Percentiles rank a stretch among this genome's conserved stretches.
Evolutionary conservation across 2,329 filamentous ascomycete species (phyloP).

Genomic region (Calonectria honghensis): DNA sequence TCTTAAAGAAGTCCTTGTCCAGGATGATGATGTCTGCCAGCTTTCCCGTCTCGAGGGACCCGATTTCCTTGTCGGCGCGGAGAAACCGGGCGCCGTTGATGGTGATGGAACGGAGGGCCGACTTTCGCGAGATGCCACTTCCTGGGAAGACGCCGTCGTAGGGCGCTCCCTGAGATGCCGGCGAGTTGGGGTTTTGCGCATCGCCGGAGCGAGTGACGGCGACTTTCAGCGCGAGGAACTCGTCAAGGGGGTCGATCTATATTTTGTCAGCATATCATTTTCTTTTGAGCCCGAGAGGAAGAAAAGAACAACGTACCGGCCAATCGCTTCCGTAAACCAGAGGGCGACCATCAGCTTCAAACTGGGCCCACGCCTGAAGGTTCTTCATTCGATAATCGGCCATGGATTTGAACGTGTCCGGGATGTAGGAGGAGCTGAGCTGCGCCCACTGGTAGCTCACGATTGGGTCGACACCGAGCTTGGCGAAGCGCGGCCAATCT

Average conservation of each 20-base stretch:
- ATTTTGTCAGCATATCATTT: background rate
- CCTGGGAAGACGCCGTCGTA: slow-evolving; percentile 43
- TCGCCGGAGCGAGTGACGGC: slow-evolving; percentile 48
- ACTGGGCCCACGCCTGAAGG: slow-evolving; percentile 53
- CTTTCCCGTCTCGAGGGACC: slow-evolving; percentile 49
- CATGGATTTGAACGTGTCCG: slow-evolving; percentile 44
- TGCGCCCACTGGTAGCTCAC: slow-evolving; percentile 50
- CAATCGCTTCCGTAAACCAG: slow-evolving; percentile 48
- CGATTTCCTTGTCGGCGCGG: slow-evolving; percentile 43
- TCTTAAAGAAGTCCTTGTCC: slow-evolving; percentile 46
- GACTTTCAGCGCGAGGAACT: slow-evolving; percentile 47
- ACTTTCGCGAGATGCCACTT: slow-evolving; percentile 33
- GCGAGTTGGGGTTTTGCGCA: slow-evolving; percentile 46
- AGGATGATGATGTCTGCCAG: slow-evolving; percentile 48
- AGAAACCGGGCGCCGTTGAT: slow-evolving; percentile 43
- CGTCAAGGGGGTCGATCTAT: slow-evolving; percentile 49
- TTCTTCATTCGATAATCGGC: slow-evolving; percentile 42
- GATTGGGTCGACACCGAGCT: slow-evolving; percentile 47
- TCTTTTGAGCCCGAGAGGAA: accelerated
- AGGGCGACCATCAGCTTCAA: slow-evolving; percentile 36
- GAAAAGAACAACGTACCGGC: slow-evolving; percentile 34
- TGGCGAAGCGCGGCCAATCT: slow-evolving; percentile 47
- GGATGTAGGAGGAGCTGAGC: slow-evolving; percentile 42
- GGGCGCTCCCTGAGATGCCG: slow-evolving; percentile 40
- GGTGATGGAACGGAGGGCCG: slow-evolving; percentile 39